Evolutionary conservation across 352 stramenopile genomes (phyloP).

Genomic region (Phytophthora litchii): DNA sequence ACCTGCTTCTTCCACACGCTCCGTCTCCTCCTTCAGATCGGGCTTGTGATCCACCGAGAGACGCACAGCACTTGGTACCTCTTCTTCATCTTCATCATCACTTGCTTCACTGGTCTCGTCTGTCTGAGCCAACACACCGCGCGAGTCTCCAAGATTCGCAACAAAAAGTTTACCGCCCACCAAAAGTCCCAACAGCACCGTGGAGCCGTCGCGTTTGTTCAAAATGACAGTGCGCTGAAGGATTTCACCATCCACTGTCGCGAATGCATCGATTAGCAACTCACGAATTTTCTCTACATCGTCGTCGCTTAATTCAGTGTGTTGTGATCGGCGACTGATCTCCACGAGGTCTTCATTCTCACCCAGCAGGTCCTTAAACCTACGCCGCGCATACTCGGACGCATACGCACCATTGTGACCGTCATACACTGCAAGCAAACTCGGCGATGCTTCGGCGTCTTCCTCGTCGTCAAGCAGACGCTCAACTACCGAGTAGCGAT

Average conservation of each 20-base stretch:
- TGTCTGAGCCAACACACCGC: slow-evolving; percentile 53
- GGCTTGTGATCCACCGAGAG: slow-evolving; percentile 86
- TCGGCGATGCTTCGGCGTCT: slow-evolving; percentile 50
- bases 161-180: slow-evolving; percentile 78
- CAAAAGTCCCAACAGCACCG: slow-evolving; percentile 72
- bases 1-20: slow-evolving; percentile 65
- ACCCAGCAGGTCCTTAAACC: slow-evolving; percentile 65
- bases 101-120: slow-evolving; percentile 32
- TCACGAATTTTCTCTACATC: slow-evolving; percentile 57
- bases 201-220: slow-evolving; percentile 78
- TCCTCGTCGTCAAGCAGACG: slow-evolving; percentile 58
- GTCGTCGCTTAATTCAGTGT: slow-evolving; percentile 41
- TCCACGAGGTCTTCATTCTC: slow-evolving; percentile 53
- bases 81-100: slow-evolving; percentile 24
- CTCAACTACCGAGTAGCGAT: slow-evolving; percentile 69
- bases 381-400: slow-evolving; percentile 62
- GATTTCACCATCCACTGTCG: slow-evolving; percentile 72
- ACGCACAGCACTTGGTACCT: slow-evolving; percentile 40
- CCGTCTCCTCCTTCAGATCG: slow-evolving; percentile 61
- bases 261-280: slow-evolving; percentile 64
- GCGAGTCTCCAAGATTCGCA: slow-evolving; percentile 80
- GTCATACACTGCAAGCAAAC: slow-evolving; percentile 72
- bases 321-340: slow-evolving; percentile 46
- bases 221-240: slow-evolving; percentile 68
- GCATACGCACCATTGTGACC: slow-evolving; percentile 79